Evolutionary conservation across 441 rosid species (phyloP), one percentile per base, ranked within the genome.

Genomic region (Hura crepitans): DNA sequence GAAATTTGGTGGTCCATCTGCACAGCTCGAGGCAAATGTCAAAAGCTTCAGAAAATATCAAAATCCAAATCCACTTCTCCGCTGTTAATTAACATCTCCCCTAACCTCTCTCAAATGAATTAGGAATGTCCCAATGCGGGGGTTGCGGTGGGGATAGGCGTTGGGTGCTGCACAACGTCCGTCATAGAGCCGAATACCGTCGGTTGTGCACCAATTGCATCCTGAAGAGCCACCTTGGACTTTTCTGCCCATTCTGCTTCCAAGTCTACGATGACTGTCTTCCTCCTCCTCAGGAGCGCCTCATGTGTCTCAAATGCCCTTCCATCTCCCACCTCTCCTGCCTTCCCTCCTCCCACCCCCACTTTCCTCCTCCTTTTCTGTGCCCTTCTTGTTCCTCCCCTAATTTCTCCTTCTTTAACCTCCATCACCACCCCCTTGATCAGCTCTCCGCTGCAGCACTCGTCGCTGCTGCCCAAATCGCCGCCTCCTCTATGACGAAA

Each of bases 161-260:
- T 43, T 76, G 80, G 65, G 70, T 91, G 62, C 85, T 84, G 66
- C 90, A 86, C 85, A 76, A 75, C 78, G 81, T 89, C 74, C 75
- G 81, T 22, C 81, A 82, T 62, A 67, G 81, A 61, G 80, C 78
- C 65, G 57, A 31, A n/a, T 81, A 72, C 82, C 86, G 90, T 63
- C 88, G 85, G 14, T 75, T 87, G 65, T 91, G 97, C 84, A 84
- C 87, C 71, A 81, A 91, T 67, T 91, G 97, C 81, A 80, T 89
- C 56, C 88, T 91, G 60, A 81, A 81, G 66, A 80, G 74, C 70
- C 85, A 85, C 66, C 88, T 73, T 12, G 82, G 84, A 3, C 74
- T 78, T 23, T 91, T 87, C 76, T 91, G 97, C 78, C 85, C 90
- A 1, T 54, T 89, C 68, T 91, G 95, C 77, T 84, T 86, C 68